These are phyloP conservation scores for Aspergillus sp. DNA, from an alignment of 2,329 filamentous ascomycete species.

Conservation along the genomic window DNA sequence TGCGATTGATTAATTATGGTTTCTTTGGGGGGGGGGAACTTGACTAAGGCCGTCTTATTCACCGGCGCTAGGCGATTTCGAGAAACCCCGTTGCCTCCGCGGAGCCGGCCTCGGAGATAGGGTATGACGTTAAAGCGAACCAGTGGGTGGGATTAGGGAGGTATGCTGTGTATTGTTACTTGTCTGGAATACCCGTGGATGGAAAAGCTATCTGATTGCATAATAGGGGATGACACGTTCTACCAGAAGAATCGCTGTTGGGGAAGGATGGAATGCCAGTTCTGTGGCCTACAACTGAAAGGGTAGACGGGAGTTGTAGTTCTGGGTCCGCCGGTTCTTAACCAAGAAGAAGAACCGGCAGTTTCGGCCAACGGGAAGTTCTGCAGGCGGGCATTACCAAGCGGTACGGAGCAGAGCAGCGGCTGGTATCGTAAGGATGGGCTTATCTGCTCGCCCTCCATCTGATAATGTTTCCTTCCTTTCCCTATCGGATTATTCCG, in stretches of 20 bases:
- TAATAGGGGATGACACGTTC: background rate
- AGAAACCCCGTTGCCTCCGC: conserved; percentile 21
- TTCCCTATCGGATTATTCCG: background rate
- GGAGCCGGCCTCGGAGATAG: conserved; percentile 22
- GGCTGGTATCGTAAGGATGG: background rate
- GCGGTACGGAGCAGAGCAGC: background rate
- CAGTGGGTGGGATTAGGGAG: background rate
- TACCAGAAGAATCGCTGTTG: no score
- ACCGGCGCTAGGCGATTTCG: conserved; percentile 12
- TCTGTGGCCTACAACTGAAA: background rate
- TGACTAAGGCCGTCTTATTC: conserved; percentile 8
- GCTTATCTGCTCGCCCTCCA: conserved; percentile 12
- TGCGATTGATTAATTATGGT: conserved; percentile 19
- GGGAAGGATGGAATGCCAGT: no score
- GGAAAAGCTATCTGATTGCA: background rate
- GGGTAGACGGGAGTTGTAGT: background rate
- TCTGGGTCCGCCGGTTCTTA: background rate
- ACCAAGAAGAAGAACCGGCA: background rate
- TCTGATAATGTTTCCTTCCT: conserved; percentile 15
- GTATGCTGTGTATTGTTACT: background rate
- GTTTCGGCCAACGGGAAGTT: conserved; percentile 14
- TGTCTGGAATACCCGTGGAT: background rate
- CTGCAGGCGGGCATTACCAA: conserved; percentile 14
- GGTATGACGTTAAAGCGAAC: conserved; percentile 13
- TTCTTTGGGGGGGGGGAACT: conserved; percentile 5